Conservation (phyloP, 768 basidiomycete genomes). For the Hemileccinum impolitum region DNA sequence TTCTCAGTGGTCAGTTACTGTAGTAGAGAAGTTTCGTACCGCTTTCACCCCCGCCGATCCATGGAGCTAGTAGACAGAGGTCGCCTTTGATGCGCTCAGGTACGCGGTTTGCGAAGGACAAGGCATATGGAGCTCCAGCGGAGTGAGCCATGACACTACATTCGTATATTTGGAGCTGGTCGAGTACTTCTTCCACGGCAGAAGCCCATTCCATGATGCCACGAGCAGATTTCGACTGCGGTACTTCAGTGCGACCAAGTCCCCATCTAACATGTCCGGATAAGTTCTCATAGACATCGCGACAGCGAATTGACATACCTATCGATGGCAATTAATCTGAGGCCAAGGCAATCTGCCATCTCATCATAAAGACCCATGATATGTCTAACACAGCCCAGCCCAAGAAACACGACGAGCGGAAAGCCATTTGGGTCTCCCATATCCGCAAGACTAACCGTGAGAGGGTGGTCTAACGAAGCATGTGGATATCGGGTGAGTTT, state of each 20-base stretch:
- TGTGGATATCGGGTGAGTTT: conserved; percentile 78
- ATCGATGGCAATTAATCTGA: conserved; percentile 92
- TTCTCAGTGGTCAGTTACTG: conserved; percentile 10
- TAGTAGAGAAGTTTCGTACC: conserved; percentile 48
- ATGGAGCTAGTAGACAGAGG: conserved; percentile 88
- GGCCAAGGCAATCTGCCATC: conserved; percentile 82
- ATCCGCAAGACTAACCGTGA: conserved; percentile 90
- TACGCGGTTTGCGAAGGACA: conserved; percentile 78
- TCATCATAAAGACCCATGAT: conserved; percentile 96
- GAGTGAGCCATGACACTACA: conserved; percentile 95
- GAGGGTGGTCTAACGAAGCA: conserved; percentile 66
- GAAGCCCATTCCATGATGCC: conserved; percentile 89
- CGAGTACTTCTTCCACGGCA: conserved; percentile 88
- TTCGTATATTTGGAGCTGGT: conserved; percentile 68
- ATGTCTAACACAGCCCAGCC: conserved; percentile 91
- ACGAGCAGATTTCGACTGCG: conserved; percentile 59
- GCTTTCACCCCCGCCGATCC: conserved; percentile 90
- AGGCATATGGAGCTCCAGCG: conserved; percentile 91
- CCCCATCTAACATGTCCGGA: conserved; percentile 67
- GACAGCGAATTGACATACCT: conserved; percentile 46
- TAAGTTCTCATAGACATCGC: conserved; percentile 11
- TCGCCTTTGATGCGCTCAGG: conserved; percentile 78
- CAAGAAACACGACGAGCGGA: conserved; percentile 90
- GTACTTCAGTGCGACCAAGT: conserved; percentile 77
- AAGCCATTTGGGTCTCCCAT: conserved; percentile 81